phyloP scores from a whole-genome alignment of 441 rosid species.

The Populus hybrid region DNA sequence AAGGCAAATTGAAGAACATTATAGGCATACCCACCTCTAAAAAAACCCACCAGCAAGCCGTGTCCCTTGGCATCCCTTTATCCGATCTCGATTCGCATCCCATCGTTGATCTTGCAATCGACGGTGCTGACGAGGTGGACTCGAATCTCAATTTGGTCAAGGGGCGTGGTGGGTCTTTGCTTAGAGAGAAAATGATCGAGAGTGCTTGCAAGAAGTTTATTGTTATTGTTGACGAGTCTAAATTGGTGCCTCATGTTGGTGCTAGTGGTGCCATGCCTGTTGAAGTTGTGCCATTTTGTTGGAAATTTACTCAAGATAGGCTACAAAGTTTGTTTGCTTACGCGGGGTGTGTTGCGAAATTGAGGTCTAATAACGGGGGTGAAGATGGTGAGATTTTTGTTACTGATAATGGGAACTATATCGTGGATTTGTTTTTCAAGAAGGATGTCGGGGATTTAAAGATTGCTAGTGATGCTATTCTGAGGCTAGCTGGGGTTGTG shows the following conservation, averaged over 20 bases:
- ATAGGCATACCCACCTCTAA: constrained; percentile 85
- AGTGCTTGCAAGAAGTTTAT: constrained; percentile 73
- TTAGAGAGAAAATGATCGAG: constrained; percentile 94
- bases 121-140: constrained; percentile 98
- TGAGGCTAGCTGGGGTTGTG: constrained; percentile 80
- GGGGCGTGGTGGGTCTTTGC: constrained; percentile 89
- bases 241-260: constrained; percentile 59
- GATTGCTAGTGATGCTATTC: constrained; percentile 64
- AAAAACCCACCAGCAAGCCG: constrained; percentile 72
- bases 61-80: constrained; percentile 74
- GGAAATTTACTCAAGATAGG: constrained; percentile 64
- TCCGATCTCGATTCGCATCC: constrained; percentile 80
- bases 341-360: constrained; percentile 59
- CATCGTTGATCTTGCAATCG: constrained; percentile 74
- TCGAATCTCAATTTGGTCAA: constrained; percentile 71
- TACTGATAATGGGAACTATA: constrained; percentile 81
- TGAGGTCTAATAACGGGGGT: constrained; percentile 36
- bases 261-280: constrained; percentile 86
- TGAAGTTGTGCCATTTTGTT: constrained; percentile 78
- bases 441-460: constrained; percentile 78
- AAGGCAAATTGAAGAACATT: constrained; percentile 63
- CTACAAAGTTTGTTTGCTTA: constrained; percentile 47
- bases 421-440: constrained; percentile 68
- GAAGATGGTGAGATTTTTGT: constrained; percentile 52
- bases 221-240: constrained; percentile 74